phyloP scores from a whole-genome alignment of 2,329 filamentous ascomycete genomes.

The Atkinsonella texensis region DNA sequence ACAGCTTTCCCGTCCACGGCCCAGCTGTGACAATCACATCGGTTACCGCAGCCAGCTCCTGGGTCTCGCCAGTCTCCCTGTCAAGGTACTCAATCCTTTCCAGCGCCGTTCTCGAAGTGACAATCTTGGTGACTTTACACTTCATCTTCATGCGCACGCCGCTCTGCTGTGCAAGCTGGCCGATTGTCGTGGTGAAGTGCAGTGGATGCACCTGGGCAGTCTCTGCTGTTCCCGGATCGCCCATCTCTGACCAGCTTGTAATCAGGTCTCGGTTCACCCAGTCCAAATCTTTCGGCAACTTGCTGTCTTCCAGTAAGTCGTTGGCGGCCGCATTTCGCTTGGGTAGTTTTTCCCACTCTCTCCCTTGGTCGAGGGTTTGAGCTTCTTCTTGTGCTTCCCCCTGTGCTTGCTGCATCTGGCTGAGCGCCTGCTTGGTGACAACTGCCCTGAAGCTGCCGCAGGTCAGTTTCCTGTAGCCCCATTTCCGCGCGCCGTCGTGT shows the following conservation, averaged over 20 bases:
- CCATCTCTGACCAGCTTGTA: conserved; percentile 70
- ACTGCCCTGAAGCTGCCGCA: conserved; percentile 49
- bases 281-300: conserved; percentile 66
- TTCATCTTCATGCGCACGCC: conserved; percentile 58
- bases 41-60: conserved; percentile 32
- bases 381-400: background rate
- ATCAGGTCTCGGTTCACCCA: conserved; percentile 66
- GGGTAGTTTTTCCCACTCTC: conserved; percentile 48
- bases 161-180: conserved; percentile 56
- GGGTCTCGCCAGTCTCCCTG: conserved; percentile 25
- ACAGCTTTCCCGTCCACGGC: conserved; percentile 49
- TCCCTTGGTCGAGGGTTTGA: conserved; percentile 15
- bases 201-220: conserved; percentile 92
- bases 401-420: conserved; percentile 15
- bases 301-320: conserved; percentile 39
- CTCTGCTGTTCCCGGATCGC: conserved; percentile 49
- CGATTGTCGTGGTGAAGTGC: conserved; percentile 79
- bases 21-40: conserved; percentile 46
- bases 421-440: conserved; percentile 23
- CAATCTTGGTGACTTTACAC: conserved; percentile 55
- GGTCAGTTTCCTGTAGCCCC: conserved; percentile 74
- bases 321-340: conserved; percentile 42
- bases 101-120: conserved; percentile 38
- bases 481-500: conserved; percentile 63
- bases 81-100: conserved; percentile 49